Evolutionary conservation across 345 rosid genomes (phyloP).

Genomic region (Eucalyptus erythrocorys): DNA sequence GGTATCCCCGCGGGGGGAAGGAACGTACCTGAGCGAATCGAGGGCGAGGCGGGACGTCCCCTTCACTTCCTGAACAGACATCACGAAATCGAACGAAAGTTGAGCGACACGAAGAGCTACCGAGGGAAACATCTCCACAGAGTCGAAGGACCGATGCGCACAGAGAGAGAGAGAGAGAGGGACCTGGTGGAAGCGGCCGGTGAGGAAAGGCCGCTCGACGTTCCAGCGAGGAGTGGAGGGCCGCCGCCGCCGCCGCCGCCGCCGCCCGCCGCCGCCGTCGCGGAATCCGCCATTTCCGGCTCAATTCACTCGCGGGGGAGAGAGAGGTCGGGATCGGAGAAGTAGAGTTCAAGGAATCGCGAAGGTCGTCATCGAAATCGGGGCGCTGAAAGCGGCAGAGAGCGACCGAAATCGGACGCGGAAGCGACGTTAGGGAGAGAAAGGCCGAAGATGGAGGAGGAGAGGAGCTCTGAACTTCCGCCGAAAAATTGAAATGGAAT

Average conservation of each 20-base stretch:
- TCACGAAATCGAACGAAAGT: neutral
- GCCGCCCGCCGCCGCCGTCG: neutral
- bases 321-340: neutral
- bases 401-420: too few species aligned
- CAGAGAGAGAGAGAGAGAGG: neutral
- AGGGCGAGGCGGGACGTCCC: conserved; percentile 39
- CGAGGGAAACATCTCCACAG: neutral
- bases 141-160: neutral
- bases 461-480: neutral
- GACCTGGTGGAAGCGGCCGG: conserved; percentile 81
- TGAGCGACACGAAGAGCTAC: neutral
- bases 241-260: conserved; percentile 25
- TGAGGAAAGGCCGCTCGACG: conserved; percentile 81
- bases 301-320: neutral
- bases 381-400: neutral
- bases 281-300: neutral
- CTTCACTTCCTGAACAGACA: conserved; percentile 43
- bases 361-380: neutral
- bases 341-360: neutral
- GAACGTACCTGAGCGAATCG: conserved; percentile 36
- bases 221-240: conserved; percentile 95
- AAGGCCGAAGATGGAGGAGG: too few species aligned
- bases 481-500: neutral
- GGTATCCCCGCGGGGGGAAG: neutral
- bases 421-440: too few species aligned